Conservation (phyloP, 768 basidiomycete species). For the Tricholoma saponaceum region DNA sequence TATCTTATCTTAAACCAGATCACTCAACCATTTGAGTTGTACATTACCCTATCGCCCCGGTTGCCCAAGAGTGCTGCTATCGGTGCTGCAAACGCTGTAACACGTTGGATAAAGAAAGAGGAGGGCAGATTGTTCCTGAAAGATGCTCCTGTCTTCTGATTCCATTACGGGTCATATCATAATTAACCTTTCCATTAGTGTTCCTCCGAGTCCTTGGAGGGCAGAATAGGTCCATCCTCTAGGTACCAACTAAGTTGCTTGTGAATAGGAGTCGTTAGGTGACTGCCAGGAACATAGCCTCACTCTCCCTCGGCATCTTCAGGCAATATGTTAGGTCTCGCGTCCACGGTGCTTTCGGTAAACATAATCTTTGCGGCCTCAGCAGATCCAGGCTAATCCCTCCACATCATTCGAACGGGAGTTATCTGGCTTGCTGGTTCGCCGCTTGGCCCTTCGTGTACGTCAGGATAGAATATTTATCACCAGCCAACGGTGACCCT, state of each 20-base stretch:
- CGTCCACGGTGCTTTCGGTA: not conserved
- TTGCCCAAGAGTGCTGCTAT: slow-evolving; percentile 88
- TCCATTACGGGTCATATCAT: not conserved
- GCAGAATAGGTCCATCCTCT: not conserved
- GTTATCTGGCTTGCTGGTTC: not conserved
- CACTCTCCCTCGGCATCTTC: not conserved
- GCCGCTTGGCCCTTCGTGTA: not conserved
- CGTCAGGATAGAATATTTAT: not conserved
- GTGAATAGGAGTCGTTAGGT: not conserved
- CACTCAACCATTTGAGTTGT: slow-evolving; percentile 91
- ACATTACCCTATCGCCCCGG: slow-evolving; percentile 74
- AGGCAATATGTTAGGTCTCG: not conserved
- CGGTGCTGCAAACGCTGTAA: slow-evolving; percentile 84
- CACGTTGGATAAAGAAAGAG: slow-evolving; percentile 88
- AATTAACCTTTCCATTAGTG: not conserved
- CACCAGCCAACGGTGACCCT: no score
- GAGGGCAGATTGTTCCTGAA: slow-evolving; percentile 77
- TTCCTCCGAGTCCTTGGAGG: not conserved
- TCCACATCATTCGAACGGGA: slow-evolving; percentile 1
- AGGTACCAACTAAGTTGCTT: slow-evolving; percentile 3
- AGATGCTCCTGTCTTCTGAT: slow-evolving; percentile 85
- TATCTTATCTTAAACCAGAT: slow-evolving; percentile 46
- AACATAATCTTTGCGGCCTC: not conserved
- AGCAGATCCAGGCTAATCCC: not conserved
- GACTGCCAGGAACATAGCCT: not conserved